Percentiles rank a stretch among this genome's conserved stretches.
These are phyloP conservation scores for Prunus armeniaca DNA, from an alignment of 306 rosid species.

Conservation along the genomic window DNA sequence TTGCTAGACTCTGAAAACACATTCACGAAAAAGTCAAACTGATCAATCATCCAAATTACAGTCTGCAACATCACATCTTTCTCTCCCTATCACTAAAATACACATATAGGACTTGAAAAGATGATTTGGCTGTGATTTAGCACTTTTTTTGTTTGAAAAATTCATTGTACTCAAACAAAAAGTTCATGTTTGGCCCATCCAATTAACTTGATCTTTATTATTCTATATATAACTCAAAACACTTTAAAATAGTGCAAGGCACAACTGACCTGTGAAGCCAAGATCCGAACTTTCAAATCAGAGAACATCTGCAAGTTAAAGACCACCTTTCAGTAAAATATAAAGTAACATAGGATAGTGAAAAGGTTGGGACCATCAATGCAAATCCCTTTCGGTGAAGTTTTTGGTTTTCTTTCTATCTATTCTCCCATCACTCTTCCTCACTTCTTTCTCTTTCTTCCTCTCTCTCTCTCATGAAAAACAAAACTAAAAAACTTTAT, in stretches of 20 bases:
- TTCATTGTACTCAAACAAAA: neutral
- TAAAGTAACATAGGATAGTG: neutral
- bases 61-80: too few relatives aligned
- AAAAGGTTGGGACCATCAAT: neutral
- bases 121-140: neutral
- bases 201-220: neutral
- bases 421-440: neutral
- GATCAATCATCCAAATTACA: too few relatives aligned
- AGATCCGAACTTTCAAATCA: slow-evolving; percentile 50
- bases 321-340: neutral
- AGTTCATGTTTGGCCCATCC: neutral
- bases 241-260: neutral
- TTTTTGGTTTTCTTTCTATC: neutral
- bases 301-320: slow-evolving; percentile 47
- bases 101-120: neutral
- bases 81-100: too few relatives aligned
- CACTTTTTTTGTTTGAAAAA: neutral
- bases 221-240: neutral
- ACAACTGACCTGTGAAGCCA: slow-evolving; percentile 53
- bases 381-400: neutral
- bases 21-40: too few relatives aligned
- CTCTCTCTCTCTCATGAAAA: neutral
- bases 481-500: neutral
- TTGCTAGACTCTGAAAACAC: too few relatives aligned
- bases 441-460: neutral